A percentile compares a stretch with the other conserved stretches of the same genome.
These are phyloP conservation scores for Brassica napus DNA, from an alignment of 345 rosid genomes.

Conservation along the genomic window DNA sequence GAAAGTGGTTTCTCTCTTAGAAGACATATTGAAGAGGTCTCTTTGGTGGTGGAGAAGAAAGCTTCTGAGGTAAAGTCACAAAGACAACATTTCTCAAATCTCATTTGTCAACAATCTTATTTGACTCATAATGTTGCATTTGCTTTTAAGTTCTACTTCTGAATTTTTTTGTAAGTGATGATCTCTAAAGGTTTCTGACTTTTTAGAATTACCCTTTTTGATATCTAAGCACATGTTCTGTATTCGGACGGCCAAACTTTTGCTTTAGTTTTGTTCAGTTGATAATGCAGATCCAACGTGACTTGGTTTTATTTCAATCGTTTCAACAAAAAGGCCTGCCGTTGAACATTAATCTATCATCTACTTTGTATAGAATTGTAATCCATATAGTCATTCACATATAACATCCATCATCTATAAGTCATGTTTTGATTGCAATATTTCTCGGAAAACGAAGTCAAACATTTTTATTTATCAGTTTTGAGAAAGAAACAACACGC, in stretches of 20 bases:
- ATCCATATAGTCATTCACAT: background rate
- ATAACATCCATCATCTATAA: background rate
- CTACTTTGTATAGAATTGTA: background rate
- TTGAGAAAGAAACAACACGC: conserved; percentile 13
- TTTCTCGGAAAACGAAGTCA: background rate
- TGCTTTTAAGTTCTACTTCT: conserved; percentile 11
- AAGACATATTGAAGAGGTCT: background rate
- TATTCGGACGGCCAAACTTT: background rate
- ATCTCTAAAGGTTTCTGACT: conserved; percentile 10
- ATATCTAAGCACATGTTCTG: conserved; percentile 11
- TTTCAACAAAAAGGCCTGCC: background rate
- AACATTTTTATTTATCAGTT: background rate
- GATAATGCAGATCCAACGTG: conserved; percentile 20
- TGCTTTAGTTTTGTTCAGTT: conserved; percentile 7
- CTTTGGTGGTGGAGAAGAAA: conserved; percentile 10
- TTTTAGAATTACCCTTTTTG: background rate
- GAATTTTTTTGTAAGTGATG: background rate
- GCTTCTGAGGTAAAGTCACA: conserved; percentile 25
- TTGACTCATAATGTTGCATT: conserved; percentile 3
- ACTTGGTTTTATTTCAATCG: background rate
- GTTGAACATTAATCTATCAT: background rate
- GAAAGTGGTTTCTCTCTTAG: conserved; percentile 16
- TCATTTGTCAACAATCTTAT: background rate
- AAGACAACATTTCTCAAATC: background rate
- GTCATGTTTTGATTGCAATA: background rate